Conservation (phyloP, 2,329 filamentous ascomycete species). For the Fulvia fulva region DNA sequence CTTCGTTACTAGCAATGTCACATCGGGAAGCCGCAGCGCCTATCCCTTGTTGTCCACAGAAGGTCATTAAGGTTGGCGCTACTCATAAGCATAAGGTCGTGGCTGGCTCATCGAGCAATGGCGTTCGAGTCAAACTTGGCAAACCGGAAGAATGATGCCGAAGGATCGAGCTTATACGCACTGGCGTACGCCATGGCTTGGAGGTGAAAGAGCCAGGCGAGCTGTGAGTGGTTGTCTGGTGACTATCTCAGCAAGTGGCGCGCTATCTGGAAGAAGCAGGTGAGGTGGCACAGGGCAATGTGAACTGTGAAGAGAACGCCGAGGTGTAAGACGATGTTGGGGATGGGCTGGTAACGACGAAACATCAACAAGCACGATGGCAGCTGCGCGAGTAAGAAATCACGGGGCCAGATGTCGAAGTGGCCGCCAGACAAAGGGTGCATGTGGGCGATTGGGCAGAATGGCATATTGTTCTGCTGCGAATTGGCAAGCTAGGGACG, state of each 20-base stretch:
- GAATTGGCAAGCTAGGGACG: constrained; percentile 4
- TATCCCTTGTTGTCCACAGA: constrained; percentile 12
- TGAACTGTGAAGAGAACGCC: not conserved
- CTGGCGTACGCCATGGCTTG: constrained; percentile 18
- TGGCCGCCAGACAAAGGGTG: not conserved
- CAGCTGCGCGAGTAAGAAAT: not conserved
- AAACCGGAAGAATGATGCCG: constrained; percentile 18
- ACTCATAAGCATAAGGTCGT: constrained; percentile 24
- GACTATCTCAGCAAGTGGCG: constrained; percentile 13
- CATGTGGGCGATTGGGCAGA: constrained; percentile 3
- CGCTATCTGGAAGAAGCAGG: constrained; percentile 4
- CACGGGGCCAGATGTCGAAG: not conserved
- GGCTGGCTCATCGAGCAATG: constrained; percentile 9
- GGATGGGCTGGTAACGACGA: not conserved
- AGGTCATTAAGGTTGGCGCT: constrained; percentile 17
- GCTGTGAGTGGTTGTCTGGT: constrained; percentile 4
- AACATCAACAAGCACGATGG: not conserved
- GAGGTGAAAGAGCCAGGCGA: constrained; percentile 2
- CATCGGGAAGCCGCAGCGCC: constrained; percentile 22
- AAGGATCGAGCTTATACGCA: constrained; percentile 16
- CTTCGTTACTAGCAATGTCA: constrained; percentile 9
- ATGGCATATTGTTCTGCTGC: not conserved
- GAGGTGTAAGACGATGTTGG: constrained; percentile 3
- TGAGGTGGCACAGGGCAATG: constrained; percentile 2
- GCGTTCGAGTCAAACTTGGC: constrained; percentile 10